Evolutionary conservation across 306 rosid genomes (phyloP).

Genomic region (Calophaca sinica): DNA sequence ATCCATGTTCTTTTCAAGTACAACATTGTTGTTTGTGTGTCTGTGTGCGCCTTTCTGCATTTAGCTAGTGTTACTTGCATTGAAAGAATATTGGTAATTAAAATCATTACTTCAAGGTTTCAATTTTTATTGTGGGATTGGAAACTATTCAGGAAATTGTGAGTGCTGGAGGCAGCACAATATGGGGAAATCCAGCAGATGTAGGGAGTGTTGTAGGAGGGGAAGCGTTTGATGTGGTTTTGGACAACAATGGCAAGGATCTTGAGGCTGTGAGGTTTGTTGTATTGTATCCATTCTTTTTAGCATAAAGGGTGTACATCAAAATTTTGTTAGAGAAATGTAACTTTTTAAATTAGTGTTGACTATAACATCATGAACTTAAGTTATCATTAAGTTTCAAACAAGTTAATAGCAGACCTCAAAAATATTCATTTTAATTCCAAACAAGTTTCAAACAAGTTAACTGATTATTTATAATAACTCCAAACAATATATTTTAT

Average conservation of each 20-base stretch:
- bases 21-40: background rate
- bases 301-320: no score
- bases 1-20: background rate
- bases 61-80: constrained; percentile 1
- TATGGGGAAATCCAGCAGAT: constrained; percentile 85
- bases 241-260: constrained; percentile 97
- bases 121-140: background rate
- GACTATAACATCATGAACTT: no score
- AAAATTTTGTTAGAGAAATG: no score
- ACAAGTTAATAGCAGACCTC: no score
- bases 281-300: constrained; percentile 7
- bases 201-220: constrained; percentile 73
- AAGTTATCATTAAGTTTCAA: no score
- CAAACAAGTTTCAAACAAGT: no score
- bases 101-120: background rate
- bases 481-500: no score
- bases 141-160: constrained; percentile 75
- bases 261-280: constrained; percentile 78
- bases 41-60: background rate
- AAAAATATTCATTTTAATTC: no score
- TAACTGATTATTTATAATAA: no score
- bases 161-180: constrained; percentile 80
- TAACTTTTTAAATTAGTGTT: no score
- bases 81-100: constrained; percentile 21
- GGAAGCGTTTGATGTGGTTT: constrained; percentile 82